Percentiles rank a stretch among this genome's conserved stretches.
Conservation (phyloP, 202 grass and related monocot genomes). For the Carex arenaria region DNA sequence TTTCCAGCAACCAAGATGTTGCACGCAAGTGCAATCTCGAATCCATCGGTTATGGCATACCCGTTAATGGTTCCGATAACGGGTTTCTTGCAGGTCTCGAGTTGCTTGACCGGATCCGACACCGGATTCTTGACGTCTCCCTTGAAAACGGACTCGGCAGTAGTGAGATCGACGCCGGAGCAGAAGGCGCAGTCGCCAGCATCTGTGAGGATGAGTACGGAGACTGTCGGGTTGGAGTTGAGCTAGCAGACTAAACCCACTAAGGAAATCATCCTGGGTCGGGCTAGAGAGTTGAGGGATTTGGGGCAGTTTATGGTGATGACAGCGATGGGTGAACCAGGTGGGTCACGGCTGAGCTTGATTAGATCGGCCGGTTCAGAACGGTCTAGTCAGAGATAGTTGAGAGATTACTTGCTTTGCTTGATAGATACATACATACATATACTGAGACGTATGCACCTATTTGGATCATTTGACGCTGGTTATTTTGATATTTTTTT, state of each 20-base stretch:
- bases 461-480: no score
- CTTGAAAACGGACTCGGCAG: slow-evolving; percentile 84
- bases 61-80: slow-evolving; percentile 69
- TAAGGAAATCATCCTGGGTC: slow-evolving; percentile 63
- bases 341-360: slow-evolving; percentile 36
- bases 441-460: no score
- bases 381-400: no score
- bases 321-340: slow-evolving; percentile 51
- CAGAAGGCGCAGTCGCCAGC: slow-evolving; percentile 69
- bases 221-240: slow-evolving; percentile 46
- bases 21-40: slow-evolving; percentile 85
- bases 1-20: slow-evolving; percentile 67
- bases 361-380: slow-evolving; percentile 39
- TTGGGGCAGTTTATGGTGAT: slow-evolving; percentile 80
- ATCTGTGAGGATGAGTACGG: slow-evolving; percentile 57
- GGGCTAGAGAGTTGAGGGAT: slow-evolving; percentile 86
- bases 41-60: slow-evolving; percentile 77
- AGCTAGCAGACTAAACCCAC: slow-evolving; percentile 49
- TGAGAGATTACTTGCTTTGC: no score
- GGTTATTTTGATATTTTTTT: no score
- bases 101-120: slow-evolving; percentile 50
- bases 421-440: no score
- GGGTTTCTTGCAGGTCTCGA: slow-evolving; percentile 76
- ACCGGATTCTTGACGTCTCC: slow-evolving; percentile 67
- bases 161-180: slow-evolving; percentile 75